Evolutionary conservation across 2,329 filamentous ascomycete species (phyloP).

Genomic region (Periconia sp.): DNA sequence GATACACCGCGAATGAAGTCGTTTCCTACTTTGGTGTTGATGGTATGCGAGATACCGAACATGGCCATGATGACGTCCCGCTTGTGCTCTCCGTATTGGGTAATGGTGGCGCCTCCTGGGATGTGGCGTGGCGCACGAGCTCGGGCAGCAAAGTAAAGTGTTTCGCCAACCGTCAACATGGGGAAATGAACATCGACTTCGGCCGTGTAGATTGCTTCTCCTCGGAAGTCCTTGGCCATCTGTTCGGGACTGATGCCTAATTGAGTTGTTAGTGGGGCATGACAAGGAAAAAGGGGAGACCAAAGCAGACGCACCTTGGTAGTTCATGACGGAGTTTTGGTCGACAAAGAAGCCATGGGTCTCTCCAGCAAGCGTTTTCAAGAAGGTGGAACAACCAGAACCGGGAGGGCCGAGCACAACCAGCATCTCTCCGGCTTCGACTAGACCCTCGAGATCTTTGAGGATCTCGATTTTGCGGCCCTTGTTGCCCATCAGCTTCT

Average conservation of each 20-base stretch:
- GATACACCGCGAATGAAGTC: conserved; percentile 75
- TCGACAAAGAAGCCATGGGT: conserved; percentile 78
- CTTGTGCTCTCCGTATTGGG: conserved; percentile 62
- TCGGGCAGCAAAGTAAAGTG: conserved; percentile 73
- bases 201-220: conserved; percentile 84
- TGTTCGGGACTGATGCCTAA: conserved; percentile 66
- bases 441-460: conserved; percentile 66
- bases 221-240: conserved; percentile 77
- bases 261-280: conserved; percentile 7
- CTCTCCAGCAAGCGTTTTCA: conserved; percentile 83
- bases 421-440: conserved; percentile 73
- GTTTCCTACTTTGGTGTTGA: conserved; percentile 73
- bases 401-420: conserved; percentile 72
- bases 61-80: conserved; percentile 75
- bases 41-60: conserved; percentile 72
- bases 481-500: conserved; percentile 37
- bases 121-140: conserved; percentile 66
- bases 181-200: conserved; percentile 84
- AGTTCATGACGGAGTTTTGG: conserved; percentile 73
- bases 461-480: conserved; percentile 63
- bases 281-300: not conserved
- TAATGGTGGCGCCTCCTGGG: conserved; percentile 59
- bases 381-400: conserved; percentile 75
- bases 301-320: conserved; percentile 60
- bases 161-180: conserved; percentile 75